Conservation (phyloP, 805 yeast genomes). For the Starmerella riodocensis region DNA sequence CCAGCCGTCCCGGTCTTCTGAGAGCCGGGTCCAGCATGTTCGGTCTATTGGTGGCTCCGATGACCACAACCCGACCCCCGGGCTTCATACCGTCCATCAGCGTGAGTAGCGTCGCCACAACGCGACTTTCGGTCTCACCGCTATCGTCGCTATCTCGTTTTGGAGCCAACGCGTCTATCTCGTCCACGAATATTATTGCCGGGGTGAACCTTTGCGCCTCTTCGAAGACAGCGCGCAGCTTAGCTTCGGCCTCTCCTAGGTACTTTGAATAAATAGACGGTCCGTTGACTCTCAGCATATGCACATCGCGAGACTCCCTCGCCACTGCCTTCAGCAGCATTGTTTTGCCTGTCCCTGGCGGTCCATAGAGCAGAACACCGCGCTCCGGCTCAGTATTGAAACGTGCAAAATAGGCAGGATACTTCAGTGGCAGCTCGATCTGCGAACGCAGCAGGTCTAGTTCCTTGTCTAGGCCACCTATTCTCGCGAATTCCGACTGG, state of each 20-base stretch:
- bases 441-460: slow-evolving; percentile 49
- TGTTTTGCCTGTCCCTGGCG: slow-evolving; percentile 95
- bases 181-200: slow-evolving; percentile 77
- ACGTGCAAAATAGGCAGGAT: slow-evolving; percentile 60
- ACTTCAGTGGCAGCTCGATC: slow-evolving; percentile 66
- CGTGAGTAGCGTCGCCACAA: slow-evolving; percentile 76
- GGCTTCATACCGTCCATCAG: slow-evolving; percentile 99
- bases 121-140: slow-evolving; percentile 81
- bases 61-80: slow-evolving; percentile 94
- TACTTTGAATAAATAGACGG: slow-evolving; percentile 88
- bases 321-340: slow-evolving; percentile 77
- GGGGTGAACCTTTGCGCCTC: slow-evolving; percentile 86
- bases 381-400: slow-evolving; percentile 90
- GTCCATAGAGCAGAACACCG: slow-evolving; percentile 88
- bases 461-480: slow-evolving; percentile 70
- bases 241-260: slow-evolving; percentile 84
- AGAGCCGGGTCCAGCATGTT: slow-evolving; percentile 95
- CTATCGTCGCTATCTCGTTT: slow-evolving; percentile 69
- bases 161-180: slow-evolving; percentile 85
- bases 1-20: slow-evolving; percentile 79
- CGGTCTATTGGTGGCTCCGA: slow-evolving; percentile 96
- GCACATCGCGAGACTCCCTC: slow-evolving; percentile 52
- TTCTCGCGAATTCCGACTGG: slow-evolving; percentile 33
- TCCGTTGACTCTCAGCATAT: slow-evolving; percentile 73
- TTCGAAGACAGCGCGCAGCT: slow-evolving; percentile 63